Base-by-base conservation (phyloP, 225 moss, liverwort and hornwort genomes). In the Asterella californica region DNA sequence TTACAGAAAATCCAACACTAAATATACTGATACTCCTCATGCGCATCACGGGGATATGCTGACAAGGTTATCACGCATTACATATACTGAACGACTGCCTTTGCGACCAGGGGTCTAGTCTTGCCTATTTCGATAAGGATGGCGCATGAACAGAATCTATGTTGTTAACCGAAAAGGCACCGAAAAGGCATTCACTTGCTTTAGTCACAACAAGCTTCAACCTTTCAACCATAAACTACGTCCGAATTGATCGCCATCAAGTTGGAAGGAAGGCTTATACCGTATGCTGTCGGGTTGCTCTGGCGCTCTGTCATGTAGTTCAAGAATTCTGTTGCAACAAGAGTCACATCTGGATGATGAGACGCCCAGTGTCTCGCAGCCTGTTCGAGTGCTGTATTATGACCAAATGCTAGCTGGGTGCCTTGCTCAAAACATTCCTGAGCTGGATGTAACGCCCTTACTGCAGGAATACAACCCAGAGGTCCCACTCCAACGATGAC, bases 391-490 rank as follows among this genome's bases (percentile, higher is more conserved):
- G 88, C 94, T n/a, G 74, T 81, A 34, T 94, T 94, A 71, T 94
- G 92, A 60, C 88, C 90, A 45, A 85, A 77, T 15, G 65, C 89
- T 36, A 92, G 4, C 0, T 91, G 88, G 9, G 81, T 85, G 64
- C 86, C 83, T 15, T 89, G 83, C 37, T 88, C 83, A 34, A 85
- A 83, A 84, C 92, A 94, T 74, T 78, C 81, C 37, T 88, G 78
- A 17, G 79, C 76, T 42, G 83, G 88, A 42, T 83, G 82, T 66
- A 86, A 66, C 55, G 82, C 85, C 55, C 94, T 86, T 15, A 92
- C 45, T 32, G 91, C 90, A 79, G 92, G 92, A 17, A 92, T 81
- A 82, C 92, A 94, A 25, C 94, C 94, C 79, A 92, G 81, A 38
- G 92, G 92, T 46, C 94, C 94, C 49, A 89, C 69, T 10, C 87